phyloP scores from a whole-genome alignment of 257 asterid species.

The Solanum chaucha region DNA sequence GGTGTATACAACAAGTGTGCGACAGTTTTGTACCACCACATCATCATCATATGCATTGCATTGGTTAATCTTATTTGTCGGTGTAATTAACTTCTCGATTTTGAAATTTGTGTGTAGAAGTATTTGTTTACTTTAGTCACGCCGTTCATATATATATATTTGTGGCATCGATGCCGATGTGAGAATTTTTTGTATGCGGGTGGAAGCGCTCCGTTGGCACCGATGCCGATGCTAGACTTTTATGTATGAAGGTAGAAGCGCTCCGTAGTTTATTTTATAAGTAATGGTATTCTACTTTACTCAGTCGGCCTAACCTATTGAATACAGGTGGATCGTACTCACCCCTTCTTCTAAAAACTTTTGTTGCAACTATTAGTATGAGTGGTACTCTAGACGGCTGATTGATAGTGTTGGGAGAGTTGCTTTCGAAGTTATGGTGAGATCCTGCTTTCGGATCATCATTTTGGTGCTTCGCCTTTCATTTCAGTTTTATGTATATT shows the following conservation, averaged over 20 bases:
- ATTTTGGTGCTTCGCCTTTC: not conserved
- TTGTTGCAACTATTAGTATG: not conserved
- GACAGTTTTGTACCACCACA: not conserved
- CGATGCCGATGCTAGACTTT: not conserved
- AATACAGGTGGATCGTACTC: not conserved
- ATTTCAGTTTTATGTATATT: no score
- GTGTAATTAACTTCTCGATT: not conserved
- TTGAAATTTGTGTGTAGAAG: no score
- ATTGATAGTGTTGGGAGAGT: not conserved
- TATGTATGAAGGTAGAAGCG: no score
- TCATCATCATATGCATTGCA: not conserved
- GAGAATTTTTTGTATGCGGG: not conserved
- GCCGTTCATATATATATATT: no score
- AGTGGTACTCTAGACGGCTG: not conserved
- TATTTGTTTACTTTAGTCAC: no score
- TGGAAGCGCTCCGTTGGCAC: not conserved
- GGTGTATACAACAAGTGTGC: not conserved
- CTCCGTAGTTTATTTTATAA: no score
- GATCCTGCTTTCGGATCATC: not conserved
- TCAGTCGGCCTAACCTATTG: not conserved
- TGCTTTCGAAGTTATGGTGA: not conserved
- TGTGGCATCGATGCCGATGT: not conserved
- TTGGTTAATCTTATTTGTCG: not conserved
- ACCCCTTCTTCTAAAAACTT: not conserved
- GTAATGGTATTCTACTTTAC: not conserved